Evolutionary conservation across 441 rosid species (phyloP).

Genomic region (Dalechampia spathulata): DNA sequence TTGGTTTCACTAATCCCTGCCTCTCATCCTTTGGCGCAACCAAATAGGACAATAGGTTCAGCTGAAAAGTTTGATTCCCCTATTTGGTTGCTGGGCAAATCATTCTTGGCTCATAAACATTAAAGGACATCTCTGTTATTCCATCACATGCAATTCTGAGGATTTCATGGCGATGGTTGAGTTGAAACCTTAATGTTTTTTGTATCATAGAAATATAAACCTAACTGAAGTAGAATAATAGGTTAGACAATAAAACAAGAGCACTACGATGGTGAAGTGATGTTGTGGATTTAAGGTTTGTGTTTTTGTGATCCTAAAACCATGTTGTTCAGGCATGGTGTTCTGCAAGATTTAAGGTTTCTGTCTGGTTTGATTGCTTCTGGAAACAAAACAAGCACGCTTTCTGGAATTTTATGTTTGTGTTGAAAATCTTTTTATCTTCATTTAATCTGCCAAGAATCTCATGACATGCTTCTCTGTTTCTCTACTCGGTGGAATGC

Average conservation of each 20-base stretch:
- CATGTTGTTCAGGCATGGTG: conserved; percentile 4
- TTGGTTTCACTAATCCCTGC: conserved; percentile 10
- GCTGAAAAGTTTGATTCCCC: too few relatives aligned
- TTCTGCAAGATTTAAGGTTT: not conserved
- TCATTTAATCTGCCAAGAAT: too few relatives aligned
- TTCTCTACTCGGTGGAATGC: too few relatives aligned
- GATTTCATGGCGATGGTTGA: conserved; percentile 15
- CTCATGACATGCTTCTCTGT: too few relatives aligned
- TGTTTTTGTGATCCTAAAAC: conserved; percentile 1
- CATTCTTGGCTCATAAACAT: conserved; percentile 81
- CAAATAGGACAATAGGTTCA: too few relatives aligned
- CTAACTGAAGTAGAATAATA: not conserved
- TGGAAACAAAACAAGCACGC: not conserved
- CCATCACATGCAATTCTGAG: conserved; percentile 6
- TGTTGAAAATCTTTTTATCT: too few relatives aligned
- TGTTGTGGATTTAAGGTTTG: conserved; percentile 1
- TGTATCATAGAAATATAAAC: not conserved
- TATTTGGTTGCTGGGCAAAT: conserved; percentile 75
- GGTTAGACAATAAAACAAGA: conserved; percentile 11
- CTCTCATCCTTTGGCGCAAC: conserved; percentile 26
- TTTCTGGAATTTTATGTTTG: too few relatives aligned
- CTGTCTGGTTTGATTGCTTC: too few relatives aligned
- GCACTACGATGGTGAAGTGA: conserved; percentile 10
- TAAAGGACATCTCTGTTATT: conserved; percentile 24
- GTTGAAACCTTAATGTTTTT: conserved; percentile 26